These are phyloP conservation scores for Pseudocercospora fuligena DNA, from an alignment of 2,329 filamentous ascomycete genomes.

Conservation along the genomic window DNA sequence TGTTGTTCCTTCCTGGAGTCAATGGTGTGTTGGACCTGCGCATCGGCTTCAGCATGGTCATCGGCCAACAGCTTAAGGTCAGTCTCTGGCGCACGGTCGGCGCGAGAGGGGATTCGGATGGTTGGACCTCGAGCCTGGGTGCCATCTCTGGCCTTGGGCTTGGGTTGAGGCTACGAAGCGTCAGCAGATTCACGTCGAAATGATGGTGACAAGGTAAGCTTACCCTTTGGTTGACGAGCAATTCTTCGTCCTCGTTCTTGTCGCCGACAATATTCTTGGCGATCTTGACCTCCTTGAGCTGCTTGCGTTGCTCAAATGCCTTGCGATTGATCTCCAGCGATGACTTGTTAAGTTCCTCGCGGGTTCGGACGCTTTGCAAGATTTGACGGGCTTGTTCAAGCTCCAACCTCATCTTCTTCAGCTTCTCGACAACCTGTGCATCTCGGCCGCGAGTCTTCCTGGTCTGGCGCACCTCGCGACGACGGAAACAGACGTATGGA, in stretches of 20 bases:
- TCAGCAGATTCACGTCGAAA: constrained; percentile 28
- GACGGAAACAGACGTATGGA: constrained; percentile 96
- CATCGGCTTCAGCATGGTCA: constrained; percentile 78
- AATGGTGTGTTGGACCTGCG: constrained; percentile 78
- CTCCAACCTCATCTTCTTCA: constrained; percentile 88
- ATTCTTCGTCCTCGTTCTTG: constrained; percentile 89
- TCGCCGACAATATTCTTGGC: constrained; percentile 80
- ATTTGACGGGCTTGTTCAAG: constrained; percentile 86
- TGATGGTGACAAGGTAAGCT: constrained; percentile 37
- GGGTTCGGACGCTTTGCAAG: constrained; percentile 75
- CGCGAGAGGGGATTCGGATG: constrained; percentile 55
- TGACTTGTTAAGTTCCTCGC: constrained; percentile 80
- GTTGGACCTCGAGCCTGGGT: constrained; percentile 66
- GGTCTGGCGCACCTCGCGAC: constrained; percentile 90
- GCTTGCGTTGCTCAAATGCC: constrained; percentile 81
- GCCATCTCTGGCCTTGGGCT: constrained; percentile 63
- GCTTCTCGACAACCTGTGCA: constrained; percentile 90
- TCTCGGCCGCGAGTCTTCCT: constrained; percentile 94
- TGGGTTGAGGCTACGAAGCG: constrained; percentile 37
- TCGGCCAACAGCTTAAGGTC: constrained; percentile 80
- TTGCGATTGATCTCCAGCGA: constrained; percentile 73
- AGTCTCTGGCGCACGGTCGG: constrained; percentile 72
- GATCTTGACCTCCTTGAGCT: constrained; percentile 86
- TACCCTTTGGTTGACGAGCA: constrained; percentile 88
- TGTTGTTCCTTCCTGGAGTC: constrained; percentile 87